Evolutionary conservation across 1,284 basidiomycete genomes (phyloP), one percentile per base, ranked within the genome.

Genomic region (Cryptococcus amylolentus): DNA sequence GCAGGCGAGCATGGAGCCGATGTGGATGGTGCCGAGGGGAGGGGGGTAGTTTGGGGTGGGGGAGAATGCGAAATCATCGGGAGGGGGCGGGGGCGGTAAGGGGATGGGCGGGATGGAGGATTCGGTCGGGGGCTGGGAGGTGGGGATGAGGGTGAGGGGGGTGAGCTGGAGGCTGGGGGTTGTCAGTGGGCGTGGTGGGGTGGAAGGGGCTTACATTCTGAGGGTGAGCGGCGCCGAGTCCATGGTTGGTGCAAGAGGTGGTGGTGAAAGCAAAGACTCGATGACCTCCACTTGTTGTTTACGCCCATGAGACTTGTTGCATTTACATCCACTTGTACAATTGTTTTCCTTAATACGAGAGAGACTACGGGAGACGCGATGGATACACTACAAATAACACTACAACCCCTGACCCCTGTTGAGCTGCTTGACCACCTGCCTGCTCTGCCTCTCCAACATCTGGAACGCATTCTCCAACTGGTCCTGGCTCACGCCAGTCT

Each of bases 31-130:
- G 12, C 71, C 72, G 49, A 65, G 69, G 14, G 74, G 70, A 3
- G 65, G 54, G 5, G 71, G 63, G 47, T 74, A 71, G 51, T 71
- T 70, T 27, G 68, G 66, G 0, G 70, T 69, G 2, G 73, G 68
- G 27, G 69, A 71, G 46, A 75, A 62, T n/a, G 54, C 23, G 56
- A 70, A 61, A 20, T 47, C 51, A 31, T 43, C 8, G 2, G 65
- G 60, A 38, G 63, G 57, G 14, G 55, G 14, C 7, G 65, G 63
- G 10, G 51, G 12, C 4, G 56, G 57, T 28, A 48, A n/a, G 9
- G 64, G 54, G 8, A 18, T 14, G 13, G 48, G 12, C 14, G 65
- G 52, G 6, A 64, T 53, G 27, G 58, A 43, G 16, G 61, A 43
- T n/a, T 54, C 51, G 9, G 55, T 27, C 2, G 53, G 42, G 16